A percentile compares a stretch with the other conserved stretches of the same genome.
phyloP scores from a whole-genome alignment of 1,139 yeast species.

The Candida sanyaensis region DNA sequence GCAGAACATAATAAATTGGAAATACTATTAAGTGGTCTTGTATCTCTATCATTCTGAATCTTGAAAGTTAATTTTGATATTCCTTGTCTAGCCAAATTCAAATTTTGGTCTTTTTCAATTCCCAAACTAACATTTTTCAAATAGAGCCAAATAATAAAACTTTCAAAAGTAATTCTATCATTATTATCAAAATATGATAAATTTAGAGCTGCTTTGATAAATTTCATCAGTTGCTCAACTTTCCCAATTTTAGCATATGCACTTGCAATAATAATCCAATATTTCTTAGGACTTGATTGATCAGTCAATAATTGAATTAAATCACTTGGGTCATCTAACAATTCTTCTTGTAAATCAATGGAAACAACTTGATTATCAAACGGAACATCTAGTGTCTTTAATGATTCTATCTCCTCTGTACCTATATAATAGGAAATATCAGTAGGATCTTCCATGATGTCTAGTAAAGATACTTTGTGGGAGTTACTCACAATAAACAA shows the following conservation, averaged over 20 bases:
- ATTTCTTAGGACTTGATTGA: conserved; percentile 72
- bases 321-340: conserved; percentile 89
- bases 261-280: conserved; percentile 82
- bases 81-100: conserved; percentile 25
- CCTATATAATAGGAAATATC: conserved; percentile 45
- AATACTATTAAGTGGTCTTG: conserved; percentile 20
- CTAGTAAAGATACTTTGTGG: too few species aligned
- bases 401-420: conserved; percentile 30
- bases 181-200: conserved; percentile 38
- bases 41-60: conserved; percentile 17
- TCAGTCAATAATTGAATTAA: conserved; percentile 74
- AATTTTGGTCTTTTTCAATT: conserved; percentile 24
- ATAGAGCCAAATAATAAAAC: conserved; percentile 75
- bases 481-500: too few species aligned
- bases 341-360: conserved; percentile 61
- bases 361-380: conserved; percentile 75
- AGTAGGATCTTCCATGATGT: conserved; percentile 30
- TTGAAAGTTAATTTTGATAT: conserved; percentile 18
- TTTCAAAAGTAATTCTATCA: conserved; percentile 57
- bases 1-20: conserved; percentile 64
- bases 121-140: conserved; percentile 37
- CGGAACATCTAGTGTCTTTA: conserved; percentile 60
- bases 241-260: conserved; percentile 72
- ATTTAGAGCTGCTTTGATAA: conserved; percentile 62
- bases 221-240: conserved; percentile 62